These are phyloP conservation scores for Coccomyxa subellipsoidea DNA, from an alignment of 163 green algal species.

Conservation along the genomic window DNA sequence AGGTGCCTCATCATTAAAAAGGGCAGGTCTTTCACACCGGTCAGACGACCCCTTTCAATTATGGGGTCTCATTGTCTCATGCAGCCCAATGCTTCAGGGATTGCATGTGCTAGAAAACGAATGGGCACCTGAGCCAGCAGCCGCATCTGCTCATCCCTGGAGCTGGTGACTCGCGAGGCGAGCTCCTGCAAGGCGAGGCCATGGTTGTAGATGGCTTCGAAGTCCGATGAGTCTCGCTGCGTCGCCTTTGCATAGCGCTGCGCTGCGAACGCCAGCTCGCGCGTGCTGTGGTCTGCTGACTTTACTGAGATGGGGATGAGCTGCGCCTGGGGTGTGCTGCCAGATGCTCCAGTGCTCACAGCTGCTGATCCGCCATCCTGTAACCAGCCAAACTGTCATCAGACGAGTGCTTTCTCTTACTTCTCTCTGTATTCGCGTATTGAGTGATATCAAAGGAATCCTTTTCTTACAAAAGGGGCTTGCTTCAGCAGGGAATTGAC, in stretches of 20 bases:
- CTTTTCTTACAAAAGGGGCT: too few species aligned
- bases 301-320: constrained; percentile 1
- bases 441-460: too few species aligned
- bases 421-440: too few species aligned
- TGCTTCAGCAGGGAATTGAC: too few species aligned
- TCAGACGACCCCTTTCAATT: too few species aligned
- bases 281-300: constrained; percentile 9
- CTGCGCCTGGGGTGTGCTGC: background rate
- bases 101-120: too few species aligned
- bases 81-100: too few species aligned
- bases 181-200: constrained; percentile 68
- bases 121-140: constrained; percentile 22
- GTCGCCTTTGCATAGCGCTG: constrained; percentile 26
- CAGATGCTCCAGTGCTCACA: background rate
- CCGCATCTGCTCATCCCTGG: constrained; percentile 16
- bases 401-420: too few species aligned
- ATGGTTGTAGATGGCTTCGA: constrained; percentile 61
- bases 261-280: constrained; percentile 55
- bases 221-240: constrained; percentile 30
- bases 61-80: too few species aligned
- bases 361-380: background rate
- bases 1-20: too few species aligned
- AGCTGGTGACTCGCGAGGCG: constrained; percentile 1
- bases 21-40: too few species aligned
- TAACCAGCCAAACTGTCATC: too few species aligned